A percentile compares a stretch with the other conserved stretches of the same genome.
Conservation (phyloP, 768 basidiomycete genomes). For the Phanerodontia chrysosporium region DNA sequence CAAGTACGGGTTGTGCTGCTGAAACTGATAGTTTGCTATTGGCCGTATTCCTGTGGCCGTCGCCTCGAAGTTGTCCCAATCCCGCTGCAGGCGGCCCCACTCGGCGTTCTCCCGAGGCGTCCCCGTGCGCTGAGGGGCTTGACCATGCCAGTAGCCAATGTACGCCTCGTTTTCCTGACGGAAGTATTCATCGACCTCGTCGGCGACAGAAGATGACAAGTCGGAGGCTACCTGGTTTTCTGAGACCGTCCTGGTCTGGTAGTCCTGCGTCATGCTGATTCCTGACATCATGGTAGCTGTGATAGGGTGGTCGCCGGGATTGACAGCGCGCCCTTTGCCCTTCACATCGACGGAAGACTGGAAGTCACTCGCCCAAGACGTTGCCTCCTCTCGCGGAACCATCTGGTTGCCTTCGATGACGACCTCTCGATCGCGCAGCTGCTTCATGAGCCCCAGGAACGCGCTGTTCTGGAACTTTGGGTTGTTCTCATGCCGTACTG, state of each 20-base stretch:
- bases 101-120: slow-evolving; percentile 20
- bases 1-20: slow-evolving; percentile 74
- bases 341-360: slow-evolving; percentile 42
- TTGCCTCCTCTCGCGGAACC: slow-evolving; percentile 42
- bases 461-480: slow-evolving; percentile 82
- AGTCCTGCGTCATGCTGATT: background rate
- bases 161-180: slow-evolving; percentile 33
- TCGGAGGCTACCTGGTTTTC: background rate
- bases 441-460: slow-evolving; percentile 83
- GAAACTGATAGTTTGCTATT: slow-evolving; percentile 64
- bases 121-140: background rate
- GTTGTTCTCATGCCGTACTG: slow-evolving; percentile 71
- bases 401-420: slow-evolving; percentile 77
- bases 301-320: background rate
- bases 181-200: slow-evolving; percentile 22
- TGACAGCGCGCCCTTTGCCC: slow-evolving; percentile 52
- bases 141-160: slow-evolving; percentile 17
- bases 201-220: background rate
- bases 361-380: slow-evolving; percentile 22
- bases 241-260: background rate
- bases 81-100: slow-evolving; percentile 69
- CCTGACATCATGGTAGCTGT: background rate
- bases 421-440: slow-evolving; percentile 74
- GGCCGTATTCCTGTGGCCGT: slow-evolving; percentile 60
- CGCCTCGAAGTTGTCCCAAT: slow-evolving; percentile 83